Evolutionary conservation across 768 basidiomycete genomes (phyloP), one percentile per base, ranked within the genome.

Genomic region (Pisolithus tinctorius): DNA sequence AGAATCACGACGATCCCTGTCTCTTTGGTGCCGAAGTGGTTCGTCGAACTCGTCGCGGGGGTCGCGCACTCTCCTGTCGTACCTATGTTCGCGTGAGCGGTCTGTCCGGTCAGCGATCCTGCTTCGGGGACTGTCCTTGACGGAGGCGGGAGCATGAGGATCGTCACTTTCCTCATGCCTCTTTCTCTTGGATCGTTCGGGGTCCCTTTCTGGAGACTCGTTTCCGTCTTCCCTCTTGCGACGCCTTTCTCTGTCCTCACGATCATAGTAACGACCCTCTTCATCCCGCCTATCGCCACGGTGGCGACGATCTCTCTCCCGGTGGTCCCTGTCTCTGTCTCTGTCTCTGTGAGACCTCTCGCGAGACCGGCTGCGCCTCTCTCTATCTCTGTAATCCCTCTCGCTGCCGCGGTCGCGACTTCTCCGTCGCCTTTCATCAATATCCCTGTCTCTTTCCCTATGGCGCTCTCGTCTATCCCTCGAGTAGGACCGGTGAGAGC

Each of bases 401-500:
- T 79, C 80, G 55, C 77, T 78, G 49, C 74, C 75, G 61, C 71
- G 74, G 61, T 84, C 82, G 47, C 81, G 75, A 58, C 86, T 87
- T 37, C 79, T 78, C 60, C 82, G 83, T 47, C 77, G 76, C 55
- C 71, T 77, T 55, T 78, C 81, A 55, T 80, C 83, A 27, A 81
- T 78, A 42, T 79, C 74, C 46, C 65, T 71, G 4, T 85, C 79
- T 48, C 60, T 72, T 54, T 73, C 73, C 31, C 72, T 74, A 47
- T 85, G 72, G 46, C 74, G 58, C 45, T 66, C 65, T 43, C 67
- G 61, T 23, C 57, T 72, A 49, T 85, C 86, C 58, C 79, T 74
- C 23, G 88, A 90, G 48, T 70, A 71, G 9, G 89, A 91, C 54
- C 81, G 76, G 60, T 88, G 86, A 44, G 87, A 89, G 52, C 78